Base-by-base conservation (phyloP, 2,329 filamentous ascomycete species). In the Zopfia rhizophila region DNA sequence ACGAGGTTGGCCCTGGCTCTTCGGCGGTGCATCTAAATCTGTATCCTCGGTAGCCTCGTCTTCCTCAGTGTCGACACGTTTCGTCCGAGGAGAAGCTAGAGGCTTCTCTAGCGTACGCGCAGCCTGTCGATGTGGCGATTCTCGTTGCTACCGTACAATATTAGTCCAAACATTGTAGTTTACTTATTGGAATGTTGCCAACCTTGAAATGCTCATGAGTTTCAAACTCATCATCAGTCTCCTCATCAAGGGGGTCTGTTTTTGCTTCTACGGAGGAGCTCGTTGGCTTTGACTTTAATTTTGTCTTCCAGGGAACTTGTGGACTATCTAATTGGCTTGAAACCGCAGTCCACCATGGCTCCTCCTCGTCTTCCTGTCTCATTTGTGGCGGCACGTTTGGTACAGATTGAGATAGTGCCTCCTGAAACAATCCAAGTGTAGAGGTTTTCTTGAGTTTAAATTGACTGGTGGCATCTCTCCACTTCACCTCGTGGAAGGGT, bases 401-500 rank as follows among this genome's bases (percentile, higher is more conserved):
- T 1, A 53, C 60, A 24, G 58, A 67, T 28, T 67, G 53, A 4
- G 56, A 58, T 3, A 70, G 47, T 7, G 63, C 65, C 47, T 70
- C 63, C 36, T 68, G 65, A 45, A 70, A 70, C 33, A 69, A 41
- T 14, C 52, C 62, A n/a, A 69, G 43, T 3, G 64, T 63, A 22
- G 56, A 68, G 13, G 68, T 38, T 16, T 61, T 37, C 7, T 48
- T 44, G 23, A 65, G 53, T 3, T 45, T 38, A 48, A 68, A 40
- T 29, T 62, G 54, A 10, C 43, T 57, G 1, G 65, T 69, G 7
- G 63, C 58, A 17, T 57, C 36, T 33, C 48, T 63, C 79, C 82
- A 85, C 3, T 55, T 48, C 14, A 68, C 55, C 52, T 79, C 73
- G 47, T 83, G 73, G 51, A 86, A 86, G 7, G 69, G 66, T 5